phyloP scores from a whole-genome alignment of 2,329 filamentous ascomycete genomes.

The Paradendryphiella salina region DNA sequence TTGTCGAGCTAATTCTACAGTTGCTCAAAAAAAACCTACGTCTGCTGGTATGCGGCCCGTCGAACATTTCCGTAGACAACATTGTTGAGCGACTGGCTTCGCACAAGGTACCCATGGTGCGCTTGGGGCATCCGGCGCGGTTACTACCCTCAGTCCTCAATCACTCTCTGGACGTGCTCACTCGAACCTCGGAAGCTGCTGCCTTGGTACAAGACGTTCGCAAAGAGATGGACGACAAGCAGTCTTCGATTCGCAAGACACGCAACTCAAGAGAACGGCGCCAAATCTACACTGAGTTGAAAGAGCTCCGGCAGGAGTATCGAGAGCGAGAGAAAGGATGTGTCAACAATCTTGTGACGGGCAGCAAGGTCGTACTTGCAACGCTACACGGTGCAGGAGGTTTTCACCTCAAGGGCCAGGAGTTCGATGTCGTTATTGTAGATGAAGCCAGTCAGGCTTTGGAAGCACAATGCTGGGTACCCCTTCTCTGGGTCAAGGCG shows the following conservation, averaged over 20 bases:
- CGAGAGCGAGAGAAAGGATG: constrained; percentile 81
- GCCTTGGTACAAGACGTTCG: constrained; percentile 88
- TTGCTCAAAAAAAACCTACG: constrained; percentile 72
- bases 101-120: constrained; percentile 82
- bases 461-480: constrained; percentile 97
- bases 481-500: constrained; percentile 69
- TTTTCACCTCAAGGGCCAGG: constrained; percentile 74
- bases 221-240: constrained; percentile 89
- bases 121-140: constrained; percentile 89
- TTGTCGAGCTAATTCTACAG: constrained; percentile 95
- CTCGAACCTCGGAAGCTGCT: constrained; percentile 85
- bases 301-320: constrained; percentile 84
- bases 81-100: constrained; percentile 89
- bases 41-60: constrained; percentile 91
- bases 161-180: constrained; percentile 89
- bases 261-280: constrained; percentile 76
- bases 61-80: constrained; percentile 97
- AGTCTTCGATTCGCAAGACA: constrained; percentile 85
- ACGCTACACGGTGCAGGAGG: constrained; percentile 92
- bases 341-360: constrained; percentile 71
- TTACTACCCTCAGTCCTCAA: constrained; percentile 84
- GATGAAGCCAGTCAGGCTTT: constrained; percentile 95
- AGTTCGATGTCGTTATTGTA: constrained; percentile 92
- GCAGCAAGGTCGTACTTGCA: constrained; percentile 85
- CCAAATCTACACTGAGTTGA: constrained; percentile 82